These are phyloP conservation scores for Theileria sp. DNA, from an alignment of 169 alveolate genomes.

Conservation along the genomic window DNA sequence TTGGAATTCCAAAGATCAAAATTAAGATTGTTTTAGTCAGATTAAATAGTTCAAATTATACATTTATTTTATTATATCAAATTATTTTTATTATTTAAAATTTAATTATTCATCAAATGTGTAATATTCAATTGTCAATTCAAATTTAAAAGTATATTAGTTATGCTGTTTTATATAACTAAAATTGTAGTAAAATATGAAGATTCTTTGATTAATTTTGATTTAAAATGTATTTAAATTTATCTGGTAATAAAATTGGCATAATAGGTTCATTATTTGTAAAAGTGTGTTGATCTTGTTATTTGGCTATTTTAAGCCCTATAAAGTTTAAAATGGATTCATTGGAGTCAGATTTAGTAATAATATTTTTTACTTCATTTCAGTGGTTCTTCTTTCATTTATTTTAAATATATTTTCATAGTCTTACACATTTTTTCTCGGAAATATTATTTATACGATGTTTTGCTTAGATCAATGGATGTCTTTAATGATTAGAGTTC, in stretches of 20 bases:
- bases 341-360: not conserved
- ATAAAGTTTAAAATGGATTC: not conserved
- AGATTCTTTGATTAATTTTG: too few species aligned
- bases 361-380: too few species aligned
- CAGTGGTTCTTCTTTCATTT: not conserved
- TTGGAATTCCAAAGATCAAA: too few species aligned
- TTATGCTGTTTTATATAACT: too few species aligned
- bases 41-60: too few species aligned
- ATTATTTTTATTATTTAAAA: too few species aligned
- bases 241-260: slow-evolving; percentile 16
- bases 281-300: slow-evolving; percentile 13
- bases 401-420: not conserved
- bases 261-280: slow-evolving; percentile 1
- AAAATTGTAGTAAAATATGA: too few species aligned
- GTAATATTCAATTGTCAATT: too few species aligned
- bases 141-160: too few species aligned
- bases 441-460: not conserved
- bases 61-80: too few species aligned
- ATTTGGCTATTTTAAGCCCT: slow-evolving; percentile 20
- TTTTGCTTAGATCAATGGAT: not conserved
- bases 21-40: too few species aligned
- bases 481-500: not conserved
- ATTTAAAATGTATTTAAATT: slow-evolving; percentile 11
- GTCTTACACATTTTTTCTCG: not conserved
- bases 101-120: too few species aligned